A percentile compares a stretch with the other conserved stretches of the same genome.
phyloP scores from a whole-genome alignment of 139 green algal species.

The Parachlorella kessleri region DNA sequence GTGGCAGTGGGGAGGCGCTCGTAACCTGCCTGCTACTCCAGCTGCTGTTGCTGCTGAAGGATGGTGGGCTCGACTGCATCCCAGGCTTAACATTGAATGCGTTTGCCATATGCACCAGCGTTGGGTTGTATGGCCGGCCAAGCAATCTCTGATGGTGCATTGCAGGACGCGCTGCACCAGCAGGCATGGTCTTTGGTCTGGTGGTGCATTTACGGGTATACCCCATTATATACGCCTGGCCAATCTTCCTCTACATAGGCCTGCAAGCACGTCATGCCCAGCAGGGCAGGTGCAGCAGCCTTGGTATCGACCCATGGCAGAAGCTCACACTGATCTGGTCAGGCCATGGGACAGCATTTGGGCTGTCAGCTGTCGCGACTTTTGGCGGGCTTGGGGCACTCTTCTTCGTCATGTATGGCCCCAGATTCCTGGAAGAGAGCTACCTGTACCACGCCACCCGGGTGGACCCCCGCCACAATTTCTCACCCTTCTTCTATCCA shows the following conservation, averaged over 20 bases:
- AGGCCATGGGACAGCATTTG: too few species aligned
- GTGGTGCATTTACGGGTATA: conserved; percentile 93
- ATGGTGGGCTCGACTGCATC: neutral
- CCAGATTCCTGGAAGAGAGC: conserved; percentile 75
- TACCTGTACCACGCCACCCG: conserved; percentile 85
- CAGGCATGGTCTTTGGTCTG: conserved; percentile 77
- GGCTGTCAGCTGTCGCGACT: neutral
- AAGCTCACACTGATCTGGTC: too few species aligned
- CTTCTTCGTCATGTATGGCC: conserved; percentile 73
- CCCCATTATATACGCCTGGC: conserved; percentile 88
- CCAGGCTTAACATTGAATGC: neutral
- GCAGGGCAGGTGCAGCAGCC: neutral
- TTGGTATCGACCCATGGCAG: too few species aligned
- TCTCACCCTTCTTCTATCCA: conserved; percentile 86
- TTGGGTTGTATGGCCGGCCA: neutral
- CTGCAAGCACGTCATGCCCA: too few species aligned
- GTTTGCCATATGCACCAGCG: neutral
- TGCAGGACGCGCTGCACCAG: conserved; percentile 25
- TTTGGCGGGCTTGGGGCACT: conserved; percentile 58
- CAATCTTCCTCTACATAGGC: conserved; percentile 66
- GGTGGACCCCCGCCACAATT: conserved; percentile 92
- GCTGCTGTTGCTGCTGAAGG: conserved; percentile 57
- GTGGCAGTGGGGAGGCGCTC: conserved; percentile 89
- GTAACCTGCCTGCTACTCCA: conserved; percentile 75
- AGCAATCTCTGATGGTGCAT: neutral